A percentile compares a stretch with the other conserved stretches of the same genome.
phyloP scores from a whole-genome alignment of 2,329 filamentous ascomycete species.

The Trichoderma simmonsii region DNA sequence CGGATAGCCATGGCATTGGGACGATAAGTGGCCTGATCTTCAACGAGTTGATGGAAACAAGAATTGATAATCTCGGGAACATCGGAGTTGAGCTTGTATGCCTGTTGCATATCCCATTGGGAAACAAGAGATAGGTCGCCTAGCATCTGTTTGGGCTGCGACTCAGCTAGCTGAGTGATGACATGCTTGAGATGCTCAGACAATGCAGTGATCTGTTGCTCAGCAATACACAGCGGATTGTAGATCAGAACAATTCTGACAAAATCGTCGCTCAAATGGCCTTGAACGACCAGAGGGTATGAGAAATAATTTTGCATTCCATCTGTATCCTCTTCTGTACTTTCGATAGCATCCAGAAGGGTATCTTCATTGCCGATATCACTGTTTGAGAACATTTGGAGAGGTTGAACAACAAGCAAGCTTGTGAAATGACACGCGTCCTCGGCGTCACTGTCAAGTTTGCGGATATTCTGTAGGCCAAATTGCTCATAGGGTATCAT shows the following conservation, averaged over 20 bases:
- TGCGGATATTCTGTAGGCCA: background rate
- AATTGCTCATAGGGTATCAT: background rate
- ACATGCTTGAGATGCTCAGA: slow-evolving; percentile 9
- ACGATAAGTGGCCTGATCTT: background rate
- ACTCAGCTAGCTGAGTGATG: background rate
- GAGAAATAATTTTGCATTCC: slow-evolving; percentile 10
- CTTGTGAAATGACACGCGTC: background rate
- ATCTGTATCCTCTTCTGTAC: background rate
- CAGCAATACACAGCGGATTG: background rate
- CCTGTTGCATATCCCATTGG: background rate
- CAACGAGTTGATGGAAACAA: slow-evolving; percentile 15
- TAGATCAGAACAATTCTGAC: background rate
- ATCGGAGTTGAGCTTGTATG: background rate
- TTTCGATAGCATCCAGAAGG: background rate
- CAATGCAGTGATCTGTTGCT: background rate
- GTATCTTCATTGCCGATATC: background rate
- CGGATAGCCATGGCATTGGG: slow-evolving; percentile 13
- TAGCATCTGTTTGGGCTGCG: background rate
- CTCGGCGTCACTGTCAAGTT: background rate
- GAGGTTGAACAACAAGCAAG: background rate
- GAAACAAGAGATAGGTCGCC: background rate
- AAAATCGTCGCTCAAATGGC: background rate
- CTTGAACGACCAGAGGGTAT: slow-evolving; percentile 4
- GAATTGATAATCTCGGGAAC: background rate
- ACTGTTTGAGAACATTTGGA: background rate